phyloP scores from a whole-genome alignment of 768 basidiomycete species.

The Cystobasidium tubakii region DNA sequence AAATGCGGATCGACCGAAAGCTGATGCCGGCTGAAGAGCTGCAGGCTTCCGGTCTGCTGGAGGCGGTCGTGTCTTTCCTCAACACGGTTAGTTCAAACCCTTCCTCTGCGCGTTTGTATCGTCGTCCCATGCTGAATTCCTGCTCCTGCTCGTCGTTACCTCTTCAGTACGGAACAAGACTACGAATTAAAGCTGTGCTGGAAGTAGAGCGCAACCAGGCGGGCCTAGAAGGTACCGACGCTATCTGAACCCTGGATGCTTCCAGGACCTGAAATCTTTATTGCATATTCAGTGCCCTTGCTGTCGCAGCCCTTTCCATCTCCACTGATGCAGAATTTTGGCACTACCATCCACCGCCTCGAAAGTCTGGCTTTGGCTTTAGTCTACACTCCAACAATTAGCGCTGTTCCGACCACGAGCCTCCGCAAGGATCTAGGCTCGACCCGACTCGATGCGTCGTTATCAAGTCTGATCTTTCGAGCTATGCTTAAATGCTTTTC shows the following conservation, averaged over 20 bases:
- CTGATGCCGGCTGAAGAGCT: neutral
- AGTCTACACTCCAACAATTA: neutral
- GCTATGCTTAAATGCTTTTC: neutral
- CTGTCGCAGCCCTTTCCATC: neutral
- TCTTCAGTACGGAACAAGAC: neutral
- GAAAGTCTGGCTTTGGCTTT: neutral
- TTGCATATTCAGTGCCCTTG: neutral
- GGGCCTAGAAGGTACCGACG: neutral
- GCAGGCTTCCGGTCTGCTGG: neutral
- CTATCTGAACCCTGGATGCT: neutral
- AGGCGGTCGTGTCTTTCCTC: neutral
- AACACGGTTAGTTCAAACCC: neutral
- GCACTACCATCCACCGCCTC: neutral
- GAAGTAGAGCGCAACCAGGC: neutral
- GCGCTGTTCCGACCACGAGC: neutral
- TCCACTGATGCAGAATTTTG: neutral
- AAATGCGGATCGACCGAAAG: neutral
- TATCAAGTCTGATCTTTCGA: neutral
- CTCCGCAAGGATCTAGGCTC: neutral
- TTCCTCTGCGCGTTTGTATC: no score
- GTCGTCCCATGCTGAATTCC: neutral
- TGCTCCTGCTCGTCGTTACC: neutral
- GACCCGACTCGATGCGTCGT: neutral
- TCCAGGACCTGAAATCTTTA: no score
- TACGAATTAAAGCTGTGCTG: neutral